Conservation (phyloP, 2,329 filamentous ascomycete species). For the Alternaria burnsii region DNA sequence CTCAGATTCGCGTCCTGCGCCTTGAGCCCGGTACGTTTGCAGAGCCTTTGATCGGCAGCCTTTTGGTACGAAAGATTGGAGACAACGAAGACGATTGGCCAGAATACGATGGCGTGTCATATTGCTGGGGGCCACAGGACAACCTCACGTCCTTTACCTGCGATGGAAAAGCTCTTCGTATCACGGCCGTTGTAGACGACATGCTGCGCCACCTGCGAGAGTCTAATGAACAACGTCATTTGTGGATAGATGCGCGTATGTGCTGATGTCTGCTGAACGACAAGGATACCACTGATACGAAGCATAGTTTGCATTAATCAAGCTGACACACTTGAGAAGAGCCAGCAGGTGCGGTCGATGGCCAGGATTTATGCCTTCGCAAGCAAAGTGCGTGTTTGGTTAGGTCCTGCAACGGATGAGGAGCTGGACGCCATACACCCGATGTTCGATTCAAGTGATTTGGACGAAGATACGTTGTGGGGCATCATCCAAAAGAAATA, state of each 20-base stretch:
- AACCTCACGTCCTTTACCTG: fast-evolving
- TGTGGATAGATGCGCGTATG: not conserved
- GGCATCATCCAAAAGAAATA: not conserved
- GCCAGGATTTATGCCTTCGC: not conserved
- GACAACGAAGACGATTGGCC: too few relatives aligned
- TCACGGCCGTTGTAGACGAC: fast-evolving
- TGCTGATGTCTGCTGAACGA: not conserved
- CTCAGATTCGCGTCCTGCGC: not conserved
- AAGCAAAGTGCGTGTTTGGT: not conserved
- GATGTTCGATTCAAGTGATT: not conserved
- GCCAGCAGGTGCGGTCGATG: not conserved
- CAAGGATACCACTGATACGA: too few relatives aligned
- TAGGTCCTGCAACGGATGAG: not conserved
- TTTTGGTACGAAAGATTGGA: not conserved
- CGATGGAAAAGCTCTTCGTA: fast-evolving
- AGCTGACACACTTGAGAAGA: fast-evolving
- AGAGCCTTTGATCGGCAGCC: not conserved
- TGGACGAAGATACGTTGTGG: not conserved
- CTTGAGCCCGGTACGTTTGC: not conserved
- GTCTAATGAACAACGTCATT: fast-evolving
- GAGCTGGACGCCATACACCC: too few relatives aligned
- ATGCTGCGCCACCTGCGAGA: not conserved
- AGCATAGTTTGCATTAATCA: not conserved
- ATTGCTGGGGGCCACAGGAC: not conserved
- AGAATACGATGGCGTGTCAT: not conserved